Percentiles rank a stretch among this genome's conserved stretches.
These are phyloP conservation scores for Cryptococcus neoformans DNA, from an alignment of 1,284 basidiomycete genomes.

Conservation along the genomic window DNA sequence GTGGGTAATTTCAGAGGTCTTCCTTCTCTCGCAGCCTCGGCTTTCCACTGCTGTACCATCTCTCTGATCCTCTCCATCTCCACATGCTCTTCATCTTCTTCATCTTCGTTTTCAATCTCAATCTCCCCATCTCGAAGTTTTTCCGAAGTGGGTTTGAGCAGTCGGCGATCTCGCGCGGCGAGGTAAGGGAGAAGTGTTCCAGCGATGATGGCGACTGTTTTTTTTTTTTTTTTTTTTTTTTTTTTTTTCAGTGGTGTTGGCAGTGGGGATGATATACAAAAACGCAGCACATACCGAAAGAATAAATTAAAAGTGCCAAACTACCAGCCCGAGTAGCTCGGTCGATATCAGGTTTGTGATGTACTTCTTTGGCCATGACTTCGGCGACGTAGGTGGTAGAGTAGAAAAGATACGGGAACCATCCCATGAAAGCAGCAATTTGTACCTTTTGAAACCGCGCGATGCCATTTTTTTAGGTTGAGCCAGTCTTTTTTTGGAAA, in stretches of 20 bases:
- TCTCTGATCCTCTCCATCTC: conserved; percentile 65
- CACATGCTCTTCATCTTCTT: conserved; percentile 65
- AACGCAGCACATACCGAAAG: conserved; percentile 60
- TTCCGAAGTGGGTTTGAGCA: conserved; percentile 58
- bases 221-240: conserved; percentile 1
- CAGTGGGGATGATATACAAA: not conserved
- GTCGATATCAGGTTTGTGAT: conserved; percentile 69
- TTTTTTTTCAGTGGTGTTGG: not conserved
- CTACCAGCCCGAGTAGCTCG: conserved; percentile 80
- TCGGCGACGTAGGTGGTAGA: conserved; percentile 91
- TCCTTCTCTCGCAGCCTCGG: conserved; percentile 70
- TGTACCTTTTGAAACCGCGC: conserved; percentile 32
- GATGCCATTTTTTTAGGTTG: not conserved
- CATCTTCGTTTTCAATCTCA: conserved; percentile 49
- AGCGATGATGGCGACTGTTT: conserved; percentile 72
- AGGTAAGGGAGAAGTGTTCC: conserved; percentile 80
- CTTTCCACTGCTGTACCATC: conserved; percentile 74
- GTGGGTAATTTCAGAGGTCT: conserved; percentile 69
- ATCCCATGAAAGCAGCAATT: conserved; percentile 54
- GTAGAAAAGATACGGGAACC: conserved; percentile 95
- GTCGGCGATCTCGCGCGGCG: conserved; percentile 68
- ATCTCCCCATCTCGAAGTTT: conserved; percentile 36
- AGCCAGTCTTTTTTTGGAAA: not conserved
- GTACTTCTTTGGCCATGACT: conserved; percentile 76
- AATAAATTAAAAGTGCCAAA: conserved; percentile 85